These are phyloP conservation scores for Elongisporangium prolatum DNA, from an alignment of 352 stramenopile species.

Conservation along the genomic window DNA sequence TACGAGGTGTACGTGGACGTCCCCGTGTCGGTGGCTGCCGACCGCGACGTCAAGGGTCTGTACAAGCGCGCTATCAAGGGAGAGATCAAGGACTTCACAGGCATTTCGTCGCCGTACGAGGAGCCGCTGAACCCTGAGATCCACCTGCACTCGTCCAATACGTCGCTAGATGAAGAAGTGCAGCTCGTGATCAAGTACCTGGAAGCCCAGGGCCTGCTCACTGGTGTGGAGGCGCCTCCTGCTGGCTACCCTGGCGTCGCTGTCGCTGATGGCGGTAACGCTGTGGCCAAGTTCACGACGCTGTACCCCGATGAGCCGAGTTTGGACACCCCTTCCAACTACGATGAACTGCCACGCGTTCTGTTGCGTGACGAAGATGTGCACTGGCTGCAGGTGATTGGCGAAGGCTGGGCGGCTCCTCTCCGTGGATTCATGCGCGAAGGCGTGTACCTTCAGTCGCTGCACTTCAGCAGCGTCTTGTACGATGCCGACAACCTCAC, in stretches of 20 bases:
- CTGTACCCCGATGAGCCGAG: conserved; percentile 69
- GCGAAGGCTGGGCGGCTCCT: conserved; percentile 95
- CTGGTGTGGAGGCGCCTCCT: conserved; percentile 44
- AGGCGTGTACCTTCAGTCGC: conserved; percentile 90
- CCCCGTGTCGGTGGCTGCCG: conserved; percentile 93
- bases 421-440: conserved; percentile 98
- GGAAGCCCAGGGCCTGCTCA: conserved; percentile 55
- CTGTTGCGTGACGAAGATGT: conserved; percentile 96
- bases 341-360: conserved; percentile 83
- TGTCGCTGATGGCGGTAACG: conserved; percentile 86
- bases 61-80: conserved; percentile 93
- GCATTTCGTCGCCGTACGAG: conserved; percentile 98
- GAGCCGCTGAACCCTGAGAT: conserved; percentile 93
- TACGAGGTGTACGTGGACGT: conserved; percentile 99
- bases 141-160: conserved; percentile 92
- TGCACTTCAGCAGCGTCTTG: conserved; percentile 92
- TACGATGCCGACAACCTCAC: conserved; percentile 96
- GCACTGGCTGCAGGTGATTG: conserved; percentile 98
- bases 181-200: conserved; percentile 56
- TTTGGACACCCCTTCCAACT: conserved; percentile 17
- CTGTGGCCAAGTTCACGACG: conserved; percentile 48
- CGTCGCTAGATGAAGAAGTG: conserved; percentile 90
- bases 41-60: conserved; percentile 96
- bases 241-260: conserved; percentile 66
- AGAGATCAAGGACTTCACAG: conserved; percentile 98